These are phyloP conservation scores for Calonectria ilicicola DNA, from an alignment of 2,329 filamentous ascomycete species.

Conservation along the genomic window DNA sequence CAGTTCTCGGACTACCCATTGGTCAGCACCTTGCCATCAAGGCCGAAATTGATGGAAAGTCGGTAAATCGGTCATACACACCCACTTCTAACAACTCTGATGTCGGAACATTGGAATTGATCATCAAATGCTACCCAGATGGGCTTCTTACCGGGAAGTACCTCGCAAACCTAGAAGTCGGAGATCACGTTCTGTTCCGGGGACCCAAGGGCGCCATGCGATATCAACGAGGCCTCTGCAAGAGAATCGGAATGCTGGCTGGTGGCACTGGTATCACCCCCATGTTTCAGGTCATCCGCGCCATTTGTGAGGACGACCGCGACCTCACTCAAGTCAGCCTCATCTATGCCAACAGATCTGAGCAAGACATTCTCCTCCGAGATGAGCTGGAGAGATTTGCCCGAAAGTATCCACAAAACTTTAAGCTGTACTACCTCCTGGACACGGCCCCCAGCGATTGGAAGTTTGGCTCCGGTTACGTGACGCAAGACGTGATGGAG, in stretches of 20 bases:
- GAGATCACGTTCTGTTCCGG: conserved; percentile 63
- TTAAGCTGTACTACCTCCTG: conserved; percentile 68
- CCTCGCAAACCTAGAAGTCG: conserved; percentile 58
- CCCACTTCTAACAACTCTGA: conserved; percentile 64
- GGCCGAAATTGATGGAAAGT: conserved; percentile 57
- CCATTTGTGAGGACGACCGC: conserved; percentile 70
- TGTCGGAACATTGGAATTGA: conserved; percentile 60
- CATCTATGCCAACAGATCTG: conserved; percentile 69
- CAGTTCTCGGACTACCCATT: conserved; percentile 65
- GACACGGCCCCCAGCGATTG: conserved; percentile 60
- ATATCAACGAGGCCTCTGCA: conserved; percentile 57
- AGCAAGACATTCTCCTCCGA: conserved; percentile 70
- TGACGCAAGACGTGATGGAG: conserved; percentile 62
- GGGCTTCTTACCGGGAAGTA: conserved; percentile 63
- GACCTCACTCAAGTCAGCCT: conserved; percentile 69
- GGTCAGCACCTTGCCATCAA: conserved; percentile 69
- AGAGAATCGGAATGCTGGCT: conserved; percentile 66
- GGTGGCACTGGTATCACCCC: conserved; percentile 54
- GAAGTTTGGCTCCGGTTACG: conserved; percentile 61
- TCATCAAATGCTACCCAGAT: conserved; percentile 64
- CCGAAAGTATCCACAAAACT: conserved; percentile 61
- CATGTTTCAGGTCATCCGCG: conserved; percentile 68
- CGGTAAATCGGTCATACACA: conserved; percentile 65
- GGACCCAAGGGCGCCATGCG: conserved; percentile 69
- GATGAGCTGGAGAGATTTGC: conserved; percentile 67